phyloP scores from a whole-genome alignment of 805 yeast species.

The Maudiozyma bulderi region DNA sequence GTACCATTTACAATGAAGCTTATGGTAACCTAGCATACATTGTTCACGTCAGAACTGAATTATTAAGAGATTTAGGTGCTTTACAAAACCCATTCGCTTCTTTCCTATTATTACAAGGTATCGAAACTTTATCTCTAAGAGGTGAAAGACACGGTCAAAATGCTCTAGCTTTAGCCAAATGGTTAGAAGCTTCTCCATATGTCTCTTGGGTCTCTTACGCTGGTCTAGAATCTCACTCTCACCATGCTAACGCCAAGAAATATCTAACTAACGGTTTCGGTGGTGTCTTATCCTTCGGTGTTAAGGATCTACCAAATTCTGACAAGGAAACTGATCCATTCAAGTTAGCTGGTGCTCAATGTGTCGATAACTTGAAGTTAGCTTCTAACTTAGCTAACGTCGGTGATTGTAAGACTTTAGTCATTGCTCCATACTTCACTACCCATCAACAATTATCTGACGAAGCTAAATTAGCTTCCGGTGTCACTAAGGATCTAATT shows the following conservation, averaged over 20 bases:
- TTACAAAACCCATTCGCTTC: slow-evolving; percentile 80
- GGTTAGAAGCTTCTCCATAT: slow-evolving; percentile 59
- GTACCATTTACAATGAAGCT: slow-evolving; percentile 70
- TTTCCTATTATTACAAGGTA: slow-evolving; percentile 80
- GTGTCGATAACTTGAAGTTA: slow-evolving; percentile 73
- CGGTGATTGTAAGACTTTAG: slow-evolving; percentile 92
- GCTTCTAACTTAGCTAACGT: slow-evolving; percentile 94
- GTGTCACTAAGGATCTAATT: slow-evolving; percentile 81
- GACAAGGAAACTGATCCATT: slow-evolving; percentile 50
- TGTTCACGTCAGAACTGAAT: slow-evolving; percentile 71
- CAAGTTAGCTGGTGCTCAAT: slow-evolving; percentile 68
- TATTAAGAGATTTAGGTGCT: slow-evolving; percentile 89
- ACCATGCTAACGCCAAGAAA: slow-evolving; percentile 75
- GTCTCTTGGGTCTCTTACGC: slow-evolving; percentile 90
- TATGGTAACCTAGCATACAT: slow-evolving; percentile 74
- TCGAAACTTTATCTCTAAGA: slow-evolving; percentile 88
- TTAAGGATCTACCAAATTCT: slow-evolving; percentile 45
- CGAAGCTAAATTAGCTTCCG: slow-evolving; percentile 71
- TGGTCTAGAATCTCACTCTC: slow-evolving; percentile 69
- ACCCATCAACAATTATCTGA: slow-evolving; percentile 88
- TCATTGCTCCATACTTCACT: slow-evolving; percentile 91
- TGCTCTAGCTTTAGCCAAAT: slow-evolving; percentile 70
- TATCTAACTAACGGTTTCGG: slow-evolving; percentile 77
- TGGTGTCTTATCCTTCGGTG: slow-evolving; percentile 83
- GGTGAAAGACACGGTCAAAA: slow-evolving; percentile 86